Evolutionary conservation across 768 basidiomycete genomes (phyloP), one percentile per base, ranked within the genome.

Genomic region (Multifurca ochricompacta): DNA sequence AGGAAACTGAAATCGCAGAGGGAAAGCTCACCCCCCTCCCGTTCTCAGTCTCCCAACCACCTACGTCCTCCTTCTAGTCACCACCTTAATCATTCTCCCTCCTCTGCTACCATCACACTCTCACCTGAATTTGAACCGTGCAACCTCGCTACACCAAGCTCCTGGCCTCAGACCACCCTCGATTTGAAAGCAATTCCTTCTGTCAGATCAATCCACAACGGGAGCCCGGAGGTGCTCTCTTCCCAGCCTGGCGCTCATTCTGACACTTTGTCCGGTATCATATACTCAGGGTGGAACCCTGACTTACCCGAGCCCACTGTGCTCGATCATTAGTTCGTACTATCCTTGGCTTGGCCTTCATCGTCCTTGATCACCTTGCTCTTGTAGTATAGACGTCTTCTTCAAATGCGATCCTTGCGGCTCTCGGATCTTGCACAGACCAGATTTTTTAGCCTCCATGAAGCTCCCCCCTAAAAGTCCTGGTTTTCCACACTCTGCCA

Each of bases 381-480:
- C 45, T 56, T 13, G 32, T 61, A 92, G 89, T 58, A 80, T 95
- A 64, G 88, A 92, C 32, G 74, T 87, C 10, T 96, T 92, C 70
- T 96, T 95, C 69, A 80, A 81, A 65, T 85, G 83, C 62, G 91
- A 93, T 66, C 91, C 91, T 39, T 91, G 89, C 63, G 82, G 87
- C 42, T 85, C 91, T 23, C 80, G 88, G 42, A 82, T 94, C 47
- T 72, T 96, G 32, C 91, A 95, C 65, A 80, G 81, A 9, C 80
- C 84, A 11, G 83, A 86, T 8, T 89, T 96, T 67, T 69, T 91
- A 23, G 77, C 86, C 14, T 84, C 88, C 3, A 77, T 95, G 77
- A 79, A 79, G 60, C 72, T 92, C 41, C 81, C 89, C 46, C 91
- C 93, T 3, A 77, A 80, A 53, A 87, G 91, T 65, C 79, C 83